A percentile compares a stretch with the other conserved stretches of the same genome.
These are phyloP conservation scores for Persicaria tinctoria DNA, from an alignment of 148 eudicot species.

Conservation along the genomic window DNA sequence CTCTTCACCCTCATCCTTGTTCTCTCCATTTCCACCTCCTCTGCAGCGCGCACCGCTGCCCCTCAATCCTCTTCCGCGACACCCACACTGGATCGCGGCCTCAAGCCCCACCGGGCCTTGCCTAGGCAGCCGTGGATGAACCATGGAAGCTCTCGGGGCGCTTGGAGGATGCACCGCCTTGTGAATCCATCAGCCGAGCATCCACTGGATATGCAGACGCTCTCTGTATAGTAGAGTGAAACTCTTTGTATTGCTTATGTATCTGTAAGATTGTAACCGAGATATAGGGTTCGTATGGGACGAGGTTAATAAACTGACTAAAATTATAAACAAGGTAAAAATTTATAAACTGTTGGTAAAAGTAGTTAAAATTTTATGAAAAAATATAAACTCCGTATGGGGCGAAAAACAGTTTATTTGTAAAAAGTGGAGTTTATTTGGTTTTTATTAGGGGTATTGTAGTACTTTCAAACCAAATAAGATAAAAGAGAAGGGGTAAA, in stretches of 20 bases:
- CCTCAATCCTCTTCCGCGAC: neutral
- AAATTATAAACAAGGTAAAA: no score
- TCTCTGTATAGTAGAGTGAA: neutral
- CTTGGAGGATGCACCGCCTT: constrained; percentile 3
- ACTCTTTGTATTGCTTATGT: neutral
- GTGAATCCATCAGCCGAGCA: constrained; percentile 1
- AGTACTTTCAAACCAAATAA: no score
- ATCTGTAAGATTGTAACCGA: neutral
- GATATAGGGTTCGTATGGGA: no score
- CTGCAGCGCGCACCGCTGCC: neutral
- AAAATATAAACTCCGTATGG: no score
- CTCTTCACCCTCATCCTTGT: neutral
- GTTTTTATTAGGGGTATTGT: no score
- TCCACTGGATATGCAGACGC: neutral
- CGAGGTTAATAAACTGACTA: no score
- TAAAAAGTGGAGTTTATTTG: no score
- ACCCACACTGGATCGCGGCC: neutral
- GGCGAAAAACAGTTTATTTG: no score
- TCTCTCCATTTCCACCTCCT: constrained; percentile 11
- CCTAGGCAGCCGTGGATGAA: constrained; percentile 17
- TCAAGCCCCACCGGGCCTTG: neutral
- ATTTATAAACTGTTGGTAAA: no score
- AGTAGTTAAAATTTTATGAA: no score
- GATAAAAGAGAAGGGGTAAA: no score
- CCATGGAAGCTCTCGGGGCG: constrained; percentile 14